These are phyloP conservation scores for Vicia faba DNA, from an alignment of 306 rosid species.

Conservation along the genomic window DNA sequence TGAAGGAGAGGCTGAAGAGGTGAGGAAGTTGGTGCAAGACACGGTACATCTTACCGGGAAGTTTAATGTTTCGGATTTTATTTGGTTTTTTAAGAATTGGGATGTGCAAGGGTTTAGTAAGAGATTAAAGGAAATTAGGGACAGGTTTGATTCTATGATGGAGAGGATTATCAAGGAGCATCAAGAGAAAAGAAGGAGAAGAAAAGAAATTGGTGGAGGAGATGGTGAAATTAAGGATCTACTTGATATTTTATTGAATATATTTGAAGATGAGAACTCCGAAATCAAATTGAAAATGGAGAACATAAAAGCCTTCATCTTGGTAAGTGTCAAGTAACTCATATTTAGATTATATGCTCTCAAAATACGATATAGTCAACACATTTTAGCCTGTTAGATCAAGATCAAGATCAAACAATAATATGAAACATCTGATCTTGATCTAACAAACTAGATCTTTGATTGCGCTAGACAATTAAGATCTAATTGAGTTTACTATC, in stretches of 20 bases:
- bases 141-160: constrained; percentile 54
- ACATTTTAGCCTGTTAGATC: background rate
- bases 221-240: constrained; percentile 45
- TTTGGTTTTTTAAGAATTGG: constrained; percentile 59
- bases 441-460: background rate
- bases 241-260: constrained; percentile 62
- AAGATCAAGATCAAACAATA: background rate
- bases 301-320: constrained; percentile 65
- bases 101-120: constrained; percentile 62
- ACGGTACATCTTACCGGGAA: constrained; percentile 42
- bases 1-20: constrained; percentile 49
- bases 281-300: constrained; percentile 53
- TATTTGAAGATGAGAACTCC: constrained; percentile 48
- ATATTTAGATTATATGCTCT: background rate
- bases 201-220: constrained; percentile 38
- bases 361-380: background rate
- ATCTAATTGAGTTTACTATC: background rate
- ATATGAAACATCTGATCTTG: background rate
- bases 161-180: constrained; percentile 61
- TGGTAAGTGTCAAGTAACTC: constrained; percentile 43
- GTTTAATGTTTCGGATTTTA: constrained; percentile 52
- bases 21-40: constrained; percentile 53
- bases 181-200: constrained; percentile 51
- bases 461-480: background rate
- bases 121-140: constrained; percentile 47